Base-by-base conservation (phyloP, 352 stramenopile species). In the Pythium utonaiense region DNA sequence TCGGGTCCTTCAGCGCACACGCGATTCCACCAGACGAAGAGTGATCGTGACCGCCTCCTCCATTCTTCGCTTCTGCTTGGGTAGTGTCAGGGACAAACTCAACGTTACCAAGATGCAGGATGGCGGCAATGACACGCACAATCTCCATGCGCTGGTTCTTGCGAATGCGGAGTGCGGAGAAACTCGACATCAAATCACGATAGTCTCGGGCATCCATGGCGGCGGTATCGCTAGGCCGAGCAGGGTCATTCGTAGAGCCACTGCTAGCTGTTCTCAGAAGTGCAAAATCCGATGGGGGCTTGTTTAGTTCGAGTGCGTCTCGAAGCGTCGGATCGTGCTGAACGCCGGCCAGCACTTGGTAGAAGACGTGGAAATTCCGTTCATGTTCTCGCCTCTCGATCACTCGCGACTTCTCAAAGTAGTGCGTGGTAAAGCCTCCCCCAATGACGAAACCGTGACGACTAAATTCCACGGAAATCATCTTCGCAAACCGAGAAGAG, bases 341-440 rank as follows among this genome's bases (percentile, higher is more conserved):
- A 8, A 91, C 74, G 17, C 82, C 88, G 0, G 81, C 77, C 14
- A 96, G 70, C 1, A 98, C 67, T 64, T 98, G 89, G 67, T 98
- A 97, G 57, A 98, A 96, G 17, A 97, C 80, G 64, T 98, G 93
- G 52, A 97, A 98, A 66, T 97, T 97, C 16, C 93, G 83, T 56
- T 98, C 91, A 28, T 82, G 74, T 9, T 69, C 73, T 6, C 79
- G 74, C 31, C 78, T 75, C 10, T 86, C 69, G 59, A 97, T 84
- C 1, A 98, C 73, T n/a, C 91, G 82, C 1, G 74, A 88, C 40
- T 88, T 88, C 60, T 94, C 81, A 53, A 94, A 88, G 57, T 86
- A 91, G 61, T 93, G 79, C 9, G 77, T 92, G 49, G 80, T 92
- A 62, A 92, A 88, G 0, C 80, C 80, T n/a, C 82, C 82, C 31